These are phyloP conservation scores for Colletotrichum phormii DNA, from an alignment of 2,329 filamentous ascomycete species.

Conservation along the genomic window DNA sequence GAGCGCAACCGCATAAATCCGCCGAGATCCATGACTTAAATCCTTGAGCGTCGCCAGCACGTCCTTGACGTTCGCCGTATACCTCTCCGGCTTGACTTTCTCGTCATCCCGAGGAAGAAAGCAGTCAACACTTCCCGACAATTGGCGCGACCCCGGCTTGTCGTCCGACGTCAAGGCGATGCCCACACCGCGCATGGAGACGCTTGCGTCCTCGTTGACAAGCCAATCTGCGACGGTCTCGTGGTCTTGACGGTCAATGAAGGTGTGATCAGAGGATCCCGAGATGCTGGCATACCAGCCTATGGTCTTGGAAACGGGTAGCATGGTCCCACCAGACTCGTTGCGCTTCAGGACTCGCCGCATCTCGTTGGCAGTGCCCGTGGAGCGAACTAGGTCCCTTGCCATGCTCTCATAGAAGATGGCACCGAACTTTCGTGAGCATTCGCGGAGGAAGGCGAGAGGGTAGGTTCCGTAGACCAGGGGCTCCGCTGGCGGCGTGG, in stretches of 20 bases:
- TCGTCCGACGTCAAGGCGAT: not conserved
- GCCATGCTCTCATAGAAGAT: not conserved
- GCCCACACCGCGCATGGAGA: not conserved
- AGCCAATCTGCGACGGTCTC: not conserved
- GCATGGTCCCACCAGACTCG: not conserved
- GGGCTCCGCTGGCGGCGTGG: not conserved
- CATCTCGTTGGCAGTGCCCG: not conserved
- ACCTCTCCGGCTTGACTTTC: not conserved
- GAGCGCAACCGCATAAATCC: not conserved
- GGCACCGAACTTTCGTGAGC: not conserved
- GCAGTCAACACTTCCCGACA: not conserved
- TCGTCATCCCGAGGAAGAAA: not conserved
- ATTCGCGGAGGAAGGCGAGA: not conserved
- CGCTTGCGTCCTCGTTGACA: not conserved
- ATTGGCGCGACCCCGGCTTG: not conserved
- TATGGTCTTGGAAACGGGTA: not conserved
- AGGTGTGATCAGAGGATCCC: not conserved
- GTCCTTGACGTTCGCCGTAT: not conserved
- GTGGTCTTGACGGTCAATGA: not conserved
- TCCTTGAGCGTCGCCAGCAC: not conserved
- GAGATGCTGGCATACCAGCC: not conserved
- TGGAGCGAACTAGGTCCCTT: not conserved
- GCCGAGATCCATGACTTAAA: not conserved
- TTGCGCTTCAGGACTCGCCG: not conserved
- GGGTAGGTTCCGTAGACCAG: not conserved